Base-by-base conservation (phyloP, 257 asterid species). In the Ballota nigra region DNA sequence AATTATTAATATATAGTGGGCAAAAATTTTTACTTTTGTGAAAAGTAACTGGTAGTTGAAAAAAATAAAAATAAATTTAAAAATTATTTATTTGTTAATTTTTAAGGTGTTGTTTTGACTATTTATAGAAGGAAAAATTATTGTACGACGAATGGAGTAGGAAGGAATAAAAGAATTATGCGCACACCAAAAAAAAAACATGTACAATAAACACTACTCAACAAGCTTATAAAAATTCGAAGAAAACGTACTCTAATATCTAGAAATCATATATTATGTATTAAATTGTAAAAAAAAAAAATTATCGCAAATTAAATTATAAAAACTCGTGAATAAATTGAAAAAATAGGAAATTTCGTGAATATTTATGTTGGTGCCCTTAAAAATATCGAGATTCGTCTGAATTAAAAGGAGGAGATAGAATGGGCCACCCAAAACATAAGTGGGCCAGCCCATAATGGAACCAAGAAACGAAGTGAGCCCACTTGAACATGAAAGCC, bases 391-490 rank as follows among this genome's bases (percentile, higher is more conserved):
- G 43, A 8, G 10, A 36, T 36, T 36, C 13, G 16, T 10, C 49
- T 11, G 49, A 41, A 41, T 13, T 41, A 41, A 41, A 41, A 12
- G 2, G 3, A 26, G 29, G 29, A 26, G 3, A 26, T 36, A 10
- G 57, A 47, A 55, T 69, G 73, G 73, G 73, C 40, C 55, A 69
- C 4, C 8, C 3, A 19, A 9, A 68, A 28, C 4, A 51, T 52
- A 33, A 68, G 29, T 51, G 58, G 53, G 20, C 19, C 56, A 55
- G 67, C 74, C 67, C 67, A 57, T 13, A 40, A 23, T 57, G 5
- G 68, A 10, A n/a, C 16, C 38, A 28, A 5, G 10, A 38, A 58
- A 23, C 3, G 11, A 57, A 15, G 31, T 0, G 59, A 70, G 66
- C 58, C 58, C 59, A 70, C 59, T 40, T 26, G 4, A 57, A 29